These are phyloP conservation scores for Pelargonium australe DNA, from an alignment of 441 rosid genomes.

Conservation along the genomic window DNA sequence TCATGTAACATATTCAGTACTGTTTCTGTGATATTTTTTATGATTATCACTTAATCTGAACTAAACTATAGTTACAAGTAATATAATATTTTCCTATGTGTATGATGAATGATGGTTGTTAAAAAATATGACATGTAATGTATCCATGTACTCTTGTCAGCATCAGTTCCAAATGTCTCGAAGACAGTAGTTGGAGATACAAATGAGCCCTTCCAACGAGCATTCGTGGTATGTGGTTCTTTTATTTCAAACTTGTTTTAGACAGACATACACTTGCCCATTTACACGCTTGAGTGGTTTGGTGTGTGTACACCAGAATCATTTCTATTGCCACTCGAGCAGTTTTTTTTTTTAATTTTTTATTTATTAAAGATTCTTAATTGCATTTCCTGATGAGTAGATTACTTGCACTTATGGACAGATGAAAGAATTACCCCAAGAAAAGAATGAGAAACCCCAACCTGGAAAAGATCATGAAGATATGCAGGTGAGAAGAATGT, in stretches of 20 bases:
- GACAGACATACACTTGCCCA: background rate
- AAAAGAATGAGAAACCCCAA: conserved; percentile 33
- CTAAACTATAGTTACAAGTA: background rate
- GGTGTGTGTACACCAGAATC: background rate
- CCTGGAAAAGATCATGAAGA: conserved; percentile 33
- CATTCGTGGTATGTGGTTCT: conserved; percentile 37
- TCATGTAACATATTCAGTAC: background rate
- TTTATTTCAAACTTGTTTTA: background rate
- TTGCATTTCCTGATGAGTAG: conserved; percentile 13
- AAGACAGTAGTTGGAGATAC: conserved; percentile 33
- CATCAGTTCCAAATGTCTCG: conserved; percentile 28
- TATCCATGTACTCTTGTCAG: conserved; percentile 31
- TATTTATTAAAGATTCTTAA: conserved; percentile 2
- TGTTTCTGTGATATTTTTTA: too few relatives aligned
- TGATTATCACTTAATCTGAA: background rate
- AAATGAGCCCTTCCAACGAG: conserved; percentile 44
- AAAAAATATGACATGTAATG: conserved; percentile 3
- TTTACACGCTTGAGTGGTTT: background rate
- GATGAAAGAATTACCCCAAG: conserved; percentile 55
- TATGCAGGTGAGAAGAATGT: conserved; percentile 37
- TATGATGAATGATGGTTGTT: background rate
- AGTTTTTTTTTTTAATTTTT: background rate
- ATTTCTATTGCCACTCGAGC: background rate
- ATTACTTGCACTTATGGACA: conserved; percentile 20
- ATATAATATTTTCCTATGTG: background rate